Evolutionary conservation across 2,329 filamentous ascomycete species (phyloP).

Genomic region (Eutypella sp.): DNA sequence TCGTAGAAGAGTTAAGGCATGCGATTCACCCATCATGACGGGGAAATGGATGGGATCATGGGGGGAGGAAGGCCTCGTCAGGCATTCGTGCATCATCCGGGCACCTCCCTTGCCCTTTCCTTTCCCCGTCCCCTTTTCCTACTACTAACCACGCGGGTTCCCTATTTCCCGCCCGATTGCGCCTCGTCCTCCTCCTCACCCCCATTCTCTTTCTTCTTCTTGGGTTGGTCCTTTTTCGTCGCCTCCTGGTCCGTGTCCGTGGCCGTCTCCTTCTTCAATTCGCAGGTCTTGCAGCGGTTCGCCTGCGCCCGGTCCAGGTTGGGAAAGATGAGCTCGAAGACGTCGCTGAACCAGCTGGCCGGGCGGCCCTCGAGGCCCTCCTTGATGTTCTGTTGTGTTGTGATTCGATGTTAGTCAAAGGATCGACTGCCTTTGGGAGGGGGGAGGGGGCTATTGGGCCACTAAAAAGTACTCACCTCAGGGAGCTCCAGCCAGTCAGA

Average conservation of each 20-base stretch:
- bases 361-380: slow-evolving; percentile 88
- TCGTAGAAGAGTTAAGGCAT: too few relatives aligned
- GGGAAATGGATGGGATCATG: too few relatives aligned
- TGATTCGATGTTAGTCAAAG: slow-evolving; percentile 12
- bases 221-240: slow-evolving; percentile 29
- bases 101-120: too few relatives aligned
- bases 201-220: slow-evolving; percentile 33
- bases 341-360: slow-evolving; percentile 88
- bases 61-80: too few relatives aligned
- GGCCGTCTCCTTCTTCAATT: too few relatives aligned
- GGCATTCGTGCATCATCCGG: too few relatives aligned
- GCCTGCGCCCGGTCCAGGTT: slow-evolving; percentile 68
- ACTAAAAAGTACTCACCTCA: slow-evolving; percentile 81
- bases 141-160: too few relatives aligned
- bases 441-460: too few relatives aligned
- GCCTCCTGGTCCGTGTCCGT: too few relatives aligned
- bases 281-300: slow-evolving; percentile 65
- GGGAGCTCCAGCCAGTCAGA: slow-evolving; percentile 97
- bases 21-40: too few relatives aligned
- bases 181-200: slow-evolving; percentile 25
- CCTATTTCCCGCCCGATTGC: slow-evolving; percentile 9
- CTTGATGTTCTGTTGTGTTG: slow-evolving; percentile 79
- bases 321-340: slow-evolving; percentile 88
- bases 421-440: too few relatives aligned
- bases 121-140: too few relatives aligned